phyloP scores from a whole-genome alignment of 2,329 filamentous ascomycete genomes.

The Aspergillus brunneoviolaceus region DNA sequence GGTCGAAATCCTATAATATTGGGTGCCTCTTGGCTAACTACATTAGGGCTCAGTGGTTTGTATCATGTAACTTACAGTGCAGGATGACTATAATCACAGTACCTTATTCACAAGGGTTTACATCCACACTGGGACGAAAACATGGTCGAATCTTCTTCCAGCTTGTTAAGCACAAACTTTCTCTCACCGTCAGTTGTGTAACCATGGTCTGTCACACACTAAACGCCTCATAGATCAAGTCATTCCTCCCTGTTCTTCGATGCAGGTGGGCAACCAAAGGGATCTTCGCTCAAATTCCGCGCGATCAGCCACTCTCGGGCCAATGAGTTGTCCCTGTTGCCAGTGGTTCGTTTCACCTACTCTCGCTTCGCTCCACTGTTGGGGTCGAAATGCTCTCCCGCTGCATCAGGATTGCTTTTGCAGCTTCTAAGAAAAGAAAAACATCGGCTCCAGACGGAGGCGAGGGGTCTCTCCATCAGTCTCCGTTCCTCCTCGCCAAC shows the following conservation, averaged over 20 bases:
- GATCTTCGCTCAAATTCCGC: conserved; percentile 2
- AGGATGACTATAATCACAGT: background rate
- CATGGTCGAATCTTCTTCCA: background rate
- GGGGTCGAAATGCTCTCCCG: conserved; percentile 4
- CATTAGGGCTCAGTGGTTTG: no score
- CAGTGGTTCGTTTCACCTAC: conserved; percentile 5
- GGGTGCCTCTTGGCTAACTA: no score
- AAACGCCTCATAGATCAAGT: no score
- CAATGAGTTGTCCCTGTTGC: background rate
- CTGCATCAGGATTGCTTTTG: background rate
- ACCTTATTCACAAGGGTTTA: no score
- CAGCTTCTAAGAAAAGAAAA: background rate
- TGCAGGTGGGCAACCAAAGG: background rate
- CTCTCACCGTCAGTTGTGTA: background rate
- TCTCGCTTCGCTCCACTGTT: conserved; percentile 5
- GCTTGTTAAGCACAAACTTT: background rate
- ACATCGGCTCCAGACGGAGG: background rate
- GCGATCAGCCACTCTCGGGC: background rate
- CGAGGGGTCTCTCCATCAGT: background rate
- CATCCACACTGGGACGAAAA: background rate
- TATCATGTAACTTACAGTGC: no score
- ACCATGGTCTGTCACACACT: background rate
- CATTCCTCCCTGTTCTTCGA: background rate
- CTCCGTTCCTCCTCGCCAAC: background rate
- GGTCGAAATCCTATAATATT: background rate